phyloP scores from a whole-genome alignment of 148 eudicot species.

The Linanthus parryae region DNA sequence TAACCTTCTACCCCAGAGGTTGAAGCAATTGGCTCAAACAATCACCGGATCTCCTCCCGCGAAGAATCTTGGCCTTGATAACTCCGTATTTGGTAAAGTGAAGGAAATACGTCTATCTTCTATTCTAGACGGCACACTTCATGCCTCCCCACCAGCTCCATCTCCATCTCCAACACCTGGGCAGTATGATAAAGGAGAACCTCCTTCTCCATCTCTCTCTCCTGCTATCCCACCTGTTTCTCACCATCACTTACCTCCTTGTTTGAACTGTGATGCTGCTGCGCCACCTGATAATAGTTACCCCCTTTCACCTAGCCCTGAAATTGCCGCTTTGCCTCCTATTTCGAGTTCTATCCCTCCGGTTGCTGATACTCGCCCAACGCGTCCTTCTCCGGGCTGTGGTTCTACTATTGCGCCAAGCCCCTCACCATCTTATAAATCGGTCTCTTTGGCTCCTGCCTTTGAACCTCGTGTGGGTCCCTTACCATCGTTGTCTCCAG shows the following conservation, averaged over 20 bases:
- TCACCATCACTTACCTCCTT: conserved; percentile 7
- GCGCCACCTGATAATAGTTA: conserved; percentile 10
- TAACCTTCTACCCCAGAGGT: conserved; percentile 37
- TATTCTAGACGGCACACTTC: conserved; percentile 29
- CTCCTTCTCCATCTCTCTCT: conserved; percentile 16
- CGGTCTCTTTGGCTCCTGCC: conserved; percentile 2
- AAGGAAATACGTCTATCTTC: conserved; percentile 51
- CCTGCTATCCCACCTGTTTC: too few relatives aligned
- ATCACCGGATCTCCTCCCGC: conserved; percentile 33
- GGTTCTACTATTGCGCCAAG: conserved; percentile 15
- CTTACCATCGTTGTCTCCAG: conserved; percentile 16
- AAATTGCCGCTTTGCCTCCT: conserved; percentile 7
- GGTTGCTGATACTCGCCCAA: neutral
- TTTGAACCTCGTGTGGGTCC: conserved; percentile 9
- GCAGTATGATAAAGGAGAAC: conserved; percentile 12
- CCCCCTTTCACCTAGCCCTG: conserved; percentile 6
- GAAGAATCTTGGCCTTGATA: conserved; percentile 52
- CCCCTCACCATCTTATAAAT: conserved; percentile 12
- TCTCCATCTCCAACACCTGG: conserved; percentile 37
- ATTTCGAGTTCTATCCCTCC: conserved; percentile 14
- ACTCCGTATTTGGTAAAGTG: conserved; percentile 57
- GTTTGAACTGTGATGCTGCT: conserved; percentile 7
- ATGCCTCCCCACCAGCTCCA: conserved; percentile 30
- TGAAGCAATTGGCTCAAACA: conserved; percentile 51
- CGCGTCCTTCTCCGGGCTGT: conserved; percentile 6